Base-by-base conservation (phyloP, 2,329 filamentous ascomycete species). In the Talaromyces piceae region DNA sequence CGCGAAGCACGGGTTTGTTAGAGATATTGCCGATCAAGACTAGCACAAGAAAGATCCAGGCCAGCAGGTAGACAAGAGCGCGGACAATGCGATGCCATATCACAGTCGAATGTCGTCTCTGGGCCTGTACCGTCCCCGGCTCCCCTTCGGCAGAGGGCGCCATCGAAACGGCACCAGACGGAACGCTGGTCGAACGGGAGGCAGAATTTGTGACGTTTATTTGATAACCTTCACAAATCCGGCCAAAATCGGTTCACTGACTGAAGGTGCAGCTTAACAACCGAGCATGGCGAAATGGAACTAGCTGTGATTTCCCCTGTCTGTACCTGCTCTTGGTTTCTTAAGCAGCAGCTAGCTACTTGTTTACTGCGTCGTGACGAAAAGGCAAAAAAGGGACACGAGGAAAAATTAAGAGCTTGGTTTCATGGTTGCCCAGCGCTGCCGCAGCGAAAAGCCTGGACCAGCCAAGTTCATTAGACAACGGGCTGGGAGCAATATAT, bases 11-110 rank as follows among this genome's bases (percentile, higher is more conserved):
- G 13, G 75, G 63, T 52, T 77, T 77, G 60, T 82, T 74, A 60
- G 75, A 77, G 49, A 83, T 84, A 69, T 87, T 90, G 59, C 88
- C 90, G 59, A 94, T 81, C 60, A 89, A 77, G 61, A 89, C 87
- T 59, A 95, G 79, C 55, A 95, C 80, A 33, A 94, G 75, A 67
- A 95, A 94, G 57, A 91, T 76, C 57, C 87, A 78, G 33, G 86
- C 79, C 54, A 93, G 64, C 54, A 91, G 74, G 66, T 93, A 91
- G 61, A 86, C 79, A 57, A 86, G 71, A 27, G 81, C 81, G 44
- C 86, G 82, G 44, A 85, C 64, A 22, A 84, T 66, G 53, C 86
- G 80, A 63, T 84, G 85, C 66, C 77, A 77, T 46, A 76, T 73
- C 13, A 68, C 64, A 30, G 58, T 72, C 41, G 61, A 62, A 28